These are phyloP conservation scores for Acer campestre DNA, from an alignment of 345 rosid species.

Conservation along the genomic window DNA sequence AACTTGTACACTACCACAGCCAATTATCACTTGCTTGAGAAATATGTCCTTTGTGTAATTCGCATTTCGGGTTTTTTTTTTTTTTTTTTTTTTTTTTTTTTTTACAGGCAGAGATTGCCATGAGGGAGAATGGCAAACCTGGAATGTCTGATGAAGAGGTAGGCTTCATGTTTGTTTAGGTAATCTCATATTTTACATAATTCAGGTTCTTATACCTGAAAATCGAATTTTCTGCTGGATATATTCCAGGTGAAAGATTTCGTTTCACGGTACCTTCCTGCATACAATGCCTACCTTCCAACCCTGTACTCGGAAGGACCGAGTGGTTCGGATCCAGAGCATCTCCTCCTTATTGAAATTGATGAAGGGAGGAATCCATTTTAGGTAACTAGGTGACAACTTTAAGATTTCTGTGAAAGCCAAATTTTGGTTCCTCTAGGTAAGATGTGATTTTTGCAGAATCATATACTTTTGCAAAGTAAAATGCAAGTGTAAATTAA, in stretches of 20 bases:
- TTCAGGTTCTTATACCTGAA: neutral
- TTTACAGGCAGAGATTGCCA: constrained; percentile 88
- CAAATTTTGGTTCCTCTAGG: constrained; percentile 20
- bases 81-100: neutral
- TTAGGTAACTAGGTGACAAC: constrained; percentile 29
- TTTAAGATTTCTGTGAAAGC: neutral
- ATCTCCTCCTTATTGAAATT: constrained; percentile 65
- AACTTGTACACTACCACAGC: neutral
- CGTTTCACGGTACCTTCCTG: constrained; percentile 89
- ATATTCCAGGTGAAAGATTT: constrained; percentile 77
- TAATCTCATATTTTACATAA: neutral
- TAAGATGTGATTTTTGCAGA: neutral
- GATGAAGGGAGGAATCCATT: constrained; percentile 83
- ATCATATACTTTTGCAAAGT: neutral
- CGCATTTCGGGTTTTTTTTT: neutral
- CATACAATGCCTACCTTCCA: constrained; percentile 88
- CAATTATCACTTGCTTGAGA: neutral
- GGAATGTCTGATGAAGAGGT: constrained; percentile 98
- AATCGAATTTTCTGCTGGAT: constrained; percentile 4
- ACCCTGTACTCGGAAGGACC: constrained; percentile 90
- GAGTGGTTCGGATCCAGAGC: constrained; percentile 68
- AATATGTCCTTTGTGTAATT: neutral
- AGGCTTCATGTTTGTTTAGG: neutral
- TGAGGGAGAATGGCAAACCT: constrained; percentile 83
- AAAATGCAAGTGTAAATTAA: constrained; percentile 12